These are phyloP conservation scores for Phytopythium aichiense DNA, from an alignment of 352 stramenopile genomes.

Conservation along the genomic window DNA sequence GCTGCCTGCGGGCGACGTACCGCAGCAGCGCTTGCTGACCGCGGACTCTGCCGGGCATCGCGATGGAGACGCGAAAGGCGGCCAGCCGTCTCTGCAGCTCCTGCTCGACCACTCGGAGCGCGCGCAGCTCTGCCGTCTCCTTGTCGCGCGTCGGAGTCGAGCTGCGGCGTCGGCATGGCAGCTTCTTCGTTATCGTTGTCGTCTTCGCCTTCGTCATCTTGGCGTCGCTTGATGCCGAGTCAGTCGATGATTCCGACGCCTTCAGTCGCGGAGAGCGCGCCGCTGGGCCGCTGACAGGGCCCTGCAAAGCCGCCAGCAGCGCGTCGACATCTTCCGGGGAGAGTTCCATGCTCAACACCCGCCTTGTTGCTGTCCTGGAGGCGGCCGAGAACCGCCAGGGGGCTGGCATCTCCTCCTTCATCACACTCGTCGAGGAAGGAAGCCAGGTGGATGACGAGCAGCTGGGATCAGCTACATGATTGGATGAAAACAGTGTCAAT, in stretches of 20 bases:
- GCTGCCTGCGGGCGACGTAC: constrained; percentile 14
- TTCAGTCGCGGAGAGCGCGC: not conserved
- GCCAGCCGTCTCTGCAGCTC: not conserved
- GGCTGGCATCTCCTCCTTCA: no score
- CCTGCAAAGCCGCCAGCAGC: constrained; percentile 1
- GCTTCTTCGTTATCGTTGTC: not conserved
- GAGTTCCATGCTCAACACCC: not conserved
- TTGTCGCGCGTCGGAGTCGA: constrained; percentile 5
- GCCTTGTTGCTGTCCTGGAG: not conserved
- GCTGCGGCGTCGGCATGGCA: not conserved
- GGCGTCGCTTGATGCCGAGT: not conserved
- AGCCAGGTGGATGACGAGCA: not conserved
- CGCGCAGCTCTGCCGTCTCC: constrained; percentile 1
- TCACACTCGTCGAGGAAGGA: no score
- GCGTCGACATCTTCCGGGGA: not conserved
- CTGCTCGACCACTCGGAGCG: not conserved
- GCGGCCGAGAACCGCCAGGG: not conserved
- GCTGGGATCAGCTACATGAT: no score
- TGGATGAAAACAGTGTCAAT: no score
- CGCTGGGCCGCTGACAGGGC: not conserved
- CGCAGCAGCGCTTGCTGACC: constrained; percentile 1
- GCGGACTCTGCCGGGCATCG: not conserved
- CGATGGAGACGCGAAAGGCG: not conserved
- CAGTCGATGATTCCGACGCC: not conserved
- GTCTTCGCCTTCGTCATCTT: not conserved